A percentile compares a stretch with the other conserved stretches of the same genome.
These are phyloP conservation scores for Ulota crispa DNA, from an alignment of 225 moss, liverwort and hornwort species.

Conservation along the genomic window DNA sequence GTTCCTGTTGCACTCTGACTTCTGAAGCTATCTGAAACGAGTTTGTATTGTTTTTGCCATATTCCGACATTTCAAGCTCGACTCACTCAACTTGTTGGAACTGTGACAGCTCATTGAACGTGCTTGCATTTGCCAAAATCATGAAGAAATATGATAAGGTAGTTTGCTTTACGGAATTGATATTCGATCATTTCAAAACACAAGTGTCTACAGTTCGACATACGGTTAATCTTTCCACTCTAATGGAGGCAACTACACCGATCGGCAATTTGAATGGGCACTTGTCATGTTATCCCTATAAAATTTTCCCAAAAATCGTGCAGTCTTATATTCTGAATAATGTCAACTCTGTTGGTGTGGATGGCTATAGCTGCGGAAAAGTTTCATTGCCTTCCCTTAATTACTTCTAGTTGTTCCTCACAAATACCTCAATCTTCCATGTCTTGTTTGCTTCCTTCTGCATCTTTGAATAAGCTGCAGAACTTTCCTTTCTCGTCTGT, in stretches of 20 bases:
- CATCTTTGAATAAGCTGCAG: not conserved
- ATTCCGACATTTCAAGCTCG: slow-evolving; percentile 13
- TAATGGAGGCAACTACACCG: not conserved
- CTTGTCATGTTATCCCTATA: not conserved
- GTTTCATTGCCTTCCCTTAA: not conserved
- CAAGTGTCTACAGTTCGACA: not conserved
- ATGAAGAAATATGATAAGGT: slow-evolving; percentile 86
- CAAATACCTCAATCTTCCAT: not conserved
- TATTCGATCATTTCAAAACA: not conserved
- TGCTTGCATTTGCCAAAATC: slow-evolving; percentile 74
- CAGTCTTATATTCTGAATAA: not conserved
- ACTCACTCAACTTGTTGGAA: slow-evolving; percentile 24
- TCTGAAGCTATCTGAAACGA: not conserved
- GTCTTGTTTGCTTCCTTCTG: slow-evolving; percentile 14
- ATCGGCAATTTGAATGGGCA: slow-evolving; percentile 16
- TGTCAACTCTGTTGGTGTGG: slow-evolving; percentile 8
- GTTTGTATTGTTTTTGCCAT: not conserved
- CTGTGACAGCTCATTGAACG: slow-evolving; percentile 66
- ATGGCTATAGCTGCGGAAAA: not conserved
- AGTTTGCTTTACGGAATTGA: slow-evolving; percentile 3
- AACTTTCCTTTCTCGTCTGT: slow-evolving; percentile 18
- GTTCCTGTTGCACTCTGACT: slow-evolving; percentile 12
- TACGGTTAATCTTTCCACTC: not conserved
- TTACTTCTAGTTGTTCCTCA: not conserved
- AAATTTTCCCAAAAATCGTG: not conserved